Base-by-base conservation (phyloP, 345 rosid genomes). In the Salix koriyanagi region DNA sequence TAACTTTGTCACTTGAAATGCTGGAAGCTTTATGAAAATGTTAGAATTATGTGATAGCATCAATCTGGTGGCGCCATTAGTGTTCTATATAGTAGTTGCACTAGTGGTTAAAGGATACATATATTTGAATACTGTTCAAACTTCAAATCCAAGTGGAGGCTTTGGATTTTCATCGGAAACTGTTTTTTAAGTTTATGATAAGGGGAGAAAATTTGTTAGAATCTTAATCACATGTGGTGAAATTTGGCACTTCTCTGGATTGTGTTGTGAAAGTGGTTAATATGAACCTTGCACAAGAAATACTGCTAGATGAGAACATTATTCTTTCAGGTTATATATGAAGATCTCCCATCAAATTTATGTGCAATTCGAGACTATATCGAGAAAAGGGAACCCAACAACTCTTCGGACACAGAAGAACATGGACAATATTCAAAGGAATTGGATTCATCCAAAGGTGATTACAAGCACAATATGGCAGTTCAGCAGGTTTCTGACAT, bases 281-380 rank as follows among this genome's bases (percentile, higher is more conserved):
- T 15, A 37, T 62, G 65, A 46, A 21, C n/a, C 46, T 64, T 26
- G 6, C 37, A 14, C 25, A 30, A 34, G 36, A 4, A 10, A 7
- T 44, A 42, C 48, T 75, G 42, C 72, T 32, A 62, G 8, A 69
- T 74, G 34, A 42, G 32, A 78, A 39, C 71, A 79, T 14, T 50
- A 13, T 61, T 70, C 75, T 76, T 72, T 37, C 79, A 95, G 99
- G 97, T 95, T 80, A 91, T 95, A 71, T 95, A 95, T 74, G 96
- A 95, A 87, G 98, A 95, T 85, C 98, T 95, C 60, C 99, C 98
- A 16, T 93, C 99, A 73, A 95, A 95, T 75, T 83, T 95, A 76
- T 89, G 94, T 73, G 96, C 97, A 39, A 91, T 95, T 76, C 92
- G 97, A 71, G 98, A 96, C 80, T 91, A 90, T 87, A 88, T 93